Evolutionary conservation across 2,329 filamentous ascomycete species (phyloP).

Genomic region (Talaromyces sp.): DNA sequence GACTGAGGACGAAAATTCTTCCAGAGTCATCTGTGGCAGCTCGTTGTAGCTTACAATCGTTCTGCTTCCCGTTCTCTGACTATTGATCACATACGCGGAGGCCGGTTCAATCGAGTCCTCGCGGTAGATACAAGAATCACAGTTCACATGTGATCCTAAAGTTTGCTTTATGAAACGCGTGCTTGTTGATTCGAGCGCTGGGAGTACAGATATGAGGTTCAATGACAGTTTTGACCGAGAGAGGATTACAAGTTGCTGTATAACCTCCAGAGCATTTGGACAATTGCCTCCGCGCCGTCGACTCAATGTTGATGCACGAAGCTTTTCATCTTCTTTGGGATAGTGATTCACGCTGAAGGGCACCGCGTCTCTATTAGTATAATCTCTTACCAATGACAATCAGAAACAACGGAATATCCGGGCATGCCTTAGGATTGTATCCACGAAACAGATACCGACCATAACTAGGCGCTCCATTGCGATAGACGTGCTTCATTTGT

Average conservation of each 20-base stretch:
- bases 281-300: slow-evolving; percentile 69
- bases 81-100: slow-evolving; percentile 67
- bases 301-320: slow-evolving; percentile 59
- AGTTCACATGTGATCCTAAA: slow-evolving; percentile 49
- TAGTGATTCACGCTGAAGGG: slow-evolving; percentile 59
- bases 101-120: slow-evolving; percentile 54
- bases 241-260: slow-evolving; percentile 56
- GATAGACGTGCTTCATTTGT: background rate
- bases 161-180: slow-evolving; percentile 53
- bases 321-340: slow-evolving; percentile 67
- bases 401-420: background rate
- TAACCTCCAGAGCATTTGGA: slow-evolving; percentile 66
- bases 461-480: slow-evolving; percentile 54
- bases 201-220: slow-evolving; percentile 49
- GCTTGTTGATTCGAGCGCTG: slow-evolving; percentile 50
- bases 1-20: slow-evolving; percentile 55
- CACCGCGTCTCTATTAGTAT: background rate
- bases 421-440: slow-evolving; percentile 62
- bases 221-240: slow-evolving; percentile 24
- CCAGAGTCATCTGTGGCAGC: slow-evolving; percentile 62
- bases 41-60: slow-evolving; percentile 69
- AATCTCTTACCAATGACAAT: background rate
- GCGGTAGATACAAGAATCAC: slow-evolving; percentile 59
- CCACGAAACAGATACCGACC: slow-evolving; percentile 66
- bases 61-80: slow-evolving; percentile 55